Evolutionary conservation across 129 eudicot species (phyloP), one percentile per base, ranked within the genome.

Genomic region (Escallonia herrerae): DNA sequence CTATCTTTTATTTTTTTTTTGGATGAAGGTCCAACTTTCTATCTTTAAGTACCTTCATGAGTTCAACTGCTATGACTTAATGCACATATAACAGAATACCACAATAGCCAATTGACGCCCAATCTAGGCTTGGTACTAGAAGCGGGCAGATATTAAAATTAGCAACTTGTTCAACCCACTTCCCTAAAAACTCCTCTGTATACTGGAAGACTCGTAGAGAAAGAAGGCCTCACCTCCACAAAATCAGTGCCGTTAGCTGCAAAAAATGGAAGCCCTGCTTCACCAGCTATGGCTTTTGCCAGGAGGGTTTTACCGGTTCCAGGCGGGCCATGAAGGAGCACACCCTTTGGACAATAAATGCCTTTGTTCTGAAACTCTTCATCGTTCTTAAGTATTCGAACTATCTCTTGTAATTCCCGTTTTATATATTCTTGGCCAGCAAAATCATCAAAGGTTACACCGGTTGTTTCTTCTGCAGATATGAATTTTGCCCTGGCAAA

Each of bases 221-320:
- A 56, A 56, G 41, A 50, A 53, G 15, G 40, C 43, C 69, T 77
- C 59, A 90, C 97, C 95, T 91, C 97, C 40, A 91, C 97, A 83
- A 91, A 91, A 81, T 91, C 96, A 52, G 97, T 91, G 43, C 97
- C 97, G 75, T 85, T 91, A 52, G 88, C 89, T 53, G 97, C 97
- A 52, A 91, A 88, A 65, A 91, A 91, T 40, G 97, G 97, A 81
- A 91, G 90, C 13, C 96, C 97, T 48, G 97, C 95, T 78, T 91
- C 97, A 48, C 97, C 97, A 72, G 97, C 97, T 65, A 91, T 87
- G 59, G 97, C 97, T 83, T 85, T 91, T 42, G 97, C 97, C 46
- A 91, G 76, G 63, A 91, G 91, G 45, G 97, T 91, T 81, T 91
- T 91, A 79, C 97, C 97, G 50, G 97, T 91, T 68, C 97, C 97